These are phyloP conservation scores for Komagataella ulmi DNA, from an alignment of 805 yeast genomes.

Conservation along the genomic window DNA sequence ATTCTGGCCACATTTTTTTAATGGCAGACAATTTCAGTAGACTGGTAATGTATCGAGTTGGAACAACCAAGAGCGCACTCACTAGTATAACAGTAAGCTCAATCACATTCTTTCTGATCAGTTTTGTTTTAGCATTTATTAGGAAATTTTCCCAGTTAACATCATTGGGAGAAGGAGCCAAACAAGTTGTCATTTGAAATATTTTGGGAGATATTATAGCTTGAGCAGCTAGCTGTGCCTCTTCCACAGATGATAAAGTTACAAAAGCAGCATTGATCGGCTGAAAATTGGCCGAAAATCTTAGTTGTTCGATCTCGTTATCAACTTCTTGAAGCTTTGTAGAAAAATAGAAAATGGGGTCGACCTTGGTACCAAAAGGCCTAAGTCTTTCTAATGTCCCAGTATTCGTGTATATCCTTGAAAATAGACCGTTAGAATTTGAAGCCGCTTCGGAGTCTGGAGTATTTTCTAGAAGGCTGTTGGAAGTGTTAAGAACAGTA, in stretches of 20 bases:
- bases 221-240: conserved; percentile 96
- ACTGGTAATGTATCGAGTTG: conserved; percentile 43
- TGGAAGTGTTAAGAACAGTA: conserved; percentile 13
- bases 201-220: conserved; percentile 87
- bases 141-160: conserved; percentile 63
- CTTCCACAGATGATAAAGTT: conserved; percentile 87
- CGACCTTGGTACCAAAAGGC: conserved; percentile 15
- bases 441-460: background rate
- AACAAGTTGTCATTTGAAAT: conserved; percentile 63
- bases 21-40: conserved; percentile 43
- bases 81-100: conserved; percentile 29
- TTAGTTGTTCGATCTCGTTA: conserved; percentile 22
- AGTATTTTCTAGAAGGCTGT: conserved; percentile 18
- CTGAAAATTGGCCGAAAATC: conserved; percentile 20
- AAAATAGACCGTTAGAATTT: conserved; percentile 4
- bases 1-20: conserved; percentile 42
- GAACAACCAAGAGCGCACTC: conserved; percentile 37
- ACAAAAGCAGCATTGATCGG: conserved; percentile 49
- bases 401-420: conserved; percentile 6
- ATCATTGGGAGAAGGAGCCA: conserved; percentile 96
- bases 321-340: conserved; percentile 23
- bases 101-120: conserved; percentile 18
- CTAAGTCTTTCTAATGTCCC: conserved; percentile 12
- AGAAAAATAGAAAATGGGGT: conserved; percentile 20
- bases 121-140: conserved; percentile 22